These are phyloP conservation scores for Logfia minima DNA, from an alignment of 129 eudicot genomes.

Conservation along the genomic window DNA sequence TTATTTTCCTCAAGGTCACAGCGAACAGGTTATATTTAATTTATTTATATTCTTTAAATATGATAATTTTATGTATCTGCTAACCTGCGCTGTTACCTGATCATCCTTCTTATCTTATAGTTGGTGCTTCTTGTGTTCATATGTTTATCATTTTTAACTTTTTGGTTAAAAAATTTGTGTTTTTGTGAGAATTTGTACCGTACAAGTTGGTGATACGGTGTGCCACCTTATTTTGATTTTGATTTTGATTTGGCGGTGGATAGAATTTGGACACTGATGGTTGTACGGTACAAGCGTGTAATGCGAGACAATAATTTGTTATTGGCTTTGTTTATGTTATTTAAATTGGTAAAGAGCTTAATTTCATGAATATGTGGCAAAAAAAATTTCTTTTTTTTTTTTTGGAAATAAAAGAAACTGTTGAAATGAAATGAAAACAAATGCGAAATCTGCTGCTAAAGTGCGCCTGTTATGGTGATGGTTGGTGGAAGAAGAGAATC, in stretches of 20 bases:
- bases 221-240: constrained; percentile 14
- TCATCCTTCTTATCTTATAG: constrained; percentile 3
- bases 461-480: constrained; percentile 36
- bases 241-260: constrained; percentile 14
- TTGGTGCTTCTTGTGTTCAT: not conserved
- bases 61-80: not conserved
- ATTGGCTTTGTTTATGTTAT: not conserved
- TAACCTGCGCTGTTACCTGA: constrained; percentile 39
- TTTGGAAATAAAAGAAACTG: not conserved
- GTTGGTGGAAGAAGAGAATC: constrained; percentile 30
- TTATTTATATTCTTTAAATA: not conserved
- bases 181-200: not conserved
- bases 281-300: constrained; percentile 1
- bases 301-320: constrained; percentile 3
- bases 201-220: constrained; percentile 21
- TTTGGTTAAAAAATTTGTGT: not conserved
- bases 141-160: not conserved
- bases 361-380: not conserved
- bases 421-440: constrained; percentile 4
- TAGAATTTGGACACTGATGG: not conserved
- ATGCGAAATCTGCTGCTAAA: constrained; percentile 25
- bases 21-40: constrained; percentile 68
- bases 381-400: not conserved
- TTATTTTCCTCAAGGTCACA: constrained; percentile 96
- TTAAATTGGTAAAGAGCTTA: not conserved